Evolutionary conservation across 2,329 filamentous ascomycete species (phyloP).

Genomic region (Talaromyces sp.): DNA sequence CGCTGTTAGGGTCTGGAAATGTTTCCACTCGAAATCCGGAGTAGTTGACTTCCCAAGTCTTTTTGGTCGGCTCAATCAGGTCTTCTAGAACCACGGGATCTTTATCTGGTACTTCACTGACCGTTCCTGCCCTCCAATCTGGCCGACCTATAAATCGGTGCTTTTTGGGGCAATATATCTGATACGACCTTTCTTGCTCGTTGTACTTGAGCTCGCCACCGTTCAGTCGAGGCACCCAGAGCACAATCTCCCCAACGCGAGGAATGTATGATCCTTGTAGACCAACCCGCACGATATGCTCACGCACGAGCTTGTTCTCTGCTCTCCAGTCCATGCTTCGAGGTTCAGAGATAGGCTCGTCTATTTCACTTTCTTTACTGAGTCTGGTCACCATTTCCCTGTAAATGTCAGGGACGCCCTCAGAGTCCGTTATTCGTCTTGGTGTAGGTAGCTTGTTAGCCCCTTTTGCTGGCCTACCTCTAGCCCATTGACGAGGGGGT

Average conservation of each 20-base stretch:
- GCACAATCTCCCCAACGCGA: constrained; percentile 55
- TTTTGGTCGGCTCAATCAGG: constrained; percentile 40
- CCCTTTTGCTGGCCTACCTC: constrained; percentile 6
- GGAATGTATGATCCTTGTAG: constrained; percentile 52
- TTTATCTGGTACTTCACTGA: constrained; percentile 50
- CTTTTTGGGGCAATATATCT: constrained; percentile 35
- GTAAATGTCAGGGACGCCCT: constrained; percentile 55
- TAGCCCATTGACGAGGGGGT: not conserved
- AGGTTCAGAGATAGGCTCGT: constrained; percentile 48
- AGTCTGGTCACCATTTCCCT: constrained; percentile 50
- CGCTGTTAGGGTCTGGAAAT: constrained; percentile 50
- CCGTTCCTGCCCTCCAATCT: constrained; percentile 56
- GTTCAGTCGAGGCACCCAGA: constrained; percentile 43
- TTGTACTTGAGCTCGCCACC: constrained; percentile 41
- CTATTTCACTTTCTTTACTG: constrained; percentile 38
- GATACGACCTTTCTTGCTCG: constrained; percentile 25
- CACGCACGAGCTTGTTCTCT: constrained; percentile 44
- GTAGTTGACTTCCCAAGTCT: constrained; percentile 45
- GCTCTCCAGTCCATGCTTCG: constrained; percentile 57
- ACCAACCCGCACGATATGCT: constrained; percentile 42
- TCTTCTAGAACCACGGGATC: constrained; percentile 47
- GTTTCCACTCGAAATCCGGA: constrained; percentile 59
- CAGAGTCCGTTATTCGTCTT: constrained; percentile 23
- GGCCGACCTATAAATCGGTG: constrained; percentile 38
- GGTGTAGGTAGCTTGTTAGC: not conserved